phyloP scores from a whole-genome alignment of 441 rosid species.

The Lepidium campestre region DNA sequence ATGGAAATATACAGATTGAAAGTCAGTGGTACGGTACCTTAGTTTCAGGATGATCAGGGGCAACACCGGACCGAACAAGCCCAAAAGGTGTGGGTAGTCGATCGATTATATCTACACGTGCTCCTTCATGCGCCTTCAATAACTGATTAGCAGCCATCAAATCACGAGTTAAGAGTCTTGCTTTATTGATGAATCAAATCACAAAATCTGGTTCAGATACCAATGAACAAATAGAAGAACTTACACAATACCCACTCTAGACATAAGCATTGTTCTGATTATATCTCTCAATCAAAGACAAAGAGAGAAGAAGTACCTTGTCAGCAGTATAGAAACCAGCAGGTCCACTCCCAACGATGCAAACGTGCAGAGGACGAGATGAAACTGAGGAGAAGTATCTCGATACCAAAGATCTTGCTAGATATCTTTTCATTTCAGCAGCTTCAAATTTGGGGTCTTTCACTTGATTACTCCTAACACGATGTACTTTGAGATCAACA shows the following conservation, averaged over 20 bases:
- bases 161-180: background rate
- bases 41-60: slow-evolving; percentile 96
- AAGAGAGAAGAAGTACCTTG: slow-evolving; percentile 41
- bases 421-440: slow-evolving; percentile 22
- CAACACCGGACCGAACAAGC: slow-evolving; percentile 87
- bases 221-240: background rate
- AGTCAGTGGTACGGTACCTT: slow-evolving; percentile 51
- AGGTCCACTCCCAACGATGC: slow-evolving; percentile 93
- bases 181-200: background rate
- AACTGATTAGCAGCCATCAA: slow-evolving; percentile 34
- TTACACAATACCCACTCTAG: background rate
- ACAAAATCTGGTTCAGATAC: background rate
- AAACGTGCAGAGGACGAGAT: slow-evolving; percentile 57
- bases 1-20: no score
- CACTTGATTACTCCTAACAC: background rate
- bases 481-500: background rate
- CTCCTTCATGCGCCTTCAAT: slow-evolving; percentile 61
- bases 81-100: slow-evolving; percentile 91
- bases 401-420: slow-evolving; percentile 30
- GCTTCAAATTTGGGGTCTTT: background rate
- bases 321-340: slow-evolving; percentile 94
- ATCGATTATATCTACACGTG: slow-evolving; percentile 73
- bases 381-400: slow-evolving; percentile 40
- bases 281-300: background rate
- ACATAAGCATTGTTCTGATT: background rate